Base-by-base conservation (phyloP, 2,329 filamentous ascomycete genomes). In the Fusarium citri region DNA sequence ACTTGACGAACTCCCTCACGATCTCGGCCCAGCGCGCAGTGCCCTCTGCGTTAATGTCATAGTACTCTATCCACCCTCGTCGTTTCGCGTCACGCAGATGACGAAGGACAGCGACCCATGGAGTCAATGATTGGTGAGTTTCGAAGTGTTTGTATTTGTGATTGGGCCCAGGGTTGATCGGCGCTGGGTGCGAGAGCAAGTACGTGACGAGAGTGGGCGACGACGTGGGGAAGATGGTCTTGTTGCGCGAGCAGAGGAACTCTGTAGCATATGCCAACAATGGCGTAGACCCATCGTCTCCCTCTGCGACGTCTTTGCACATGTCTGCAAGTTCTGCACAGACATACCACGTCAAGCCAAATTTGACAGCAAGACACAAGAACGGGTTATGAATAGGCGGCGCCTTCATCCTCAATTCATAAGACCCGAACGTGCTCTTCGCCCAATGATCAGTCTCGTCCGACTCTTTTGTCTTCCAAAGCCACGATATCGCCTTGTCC, bases 81-180 rank as follows among this genome's bases (percentile, higher is more conserved):
- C 59, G 41, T 8, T 61, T 62, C 8, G 59, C 59, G 9, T 62
- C 59, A 26, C 59, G 59, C 12, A 62, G 30, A 15, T 63, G 59
- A 25, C 56, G 59, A 34, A 63, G 59, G 4, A 63, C 20, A 20
- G 56, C 6, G 0, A 63, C 9, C 59, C 59, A 63, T 2, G 57
- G 22, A 9, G 47, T 63, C 14, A 40, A 26, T 18, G 56, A 20
- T 5, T 47, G 41, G 11, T 28, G 56, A 1, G 56, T 63, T 14
- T 34, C 53, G 22, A 63, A 63, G n/a, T 63, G 59, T 5, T 62
- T 55, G 26, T 63, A 63, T 6, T 62, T 26, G 18, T 63, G 59
- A 26, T 63, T 20, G 4, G 59, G 59, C 2, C 31, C 59, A 0
- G 57, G 47, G 7, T 63, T 62, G 9, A 55, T 47, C 15, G 12